Conservation (phyloP, 2,329 filamentous ascomycete species). For the Hirsutella rhossiliensis region DNA sequence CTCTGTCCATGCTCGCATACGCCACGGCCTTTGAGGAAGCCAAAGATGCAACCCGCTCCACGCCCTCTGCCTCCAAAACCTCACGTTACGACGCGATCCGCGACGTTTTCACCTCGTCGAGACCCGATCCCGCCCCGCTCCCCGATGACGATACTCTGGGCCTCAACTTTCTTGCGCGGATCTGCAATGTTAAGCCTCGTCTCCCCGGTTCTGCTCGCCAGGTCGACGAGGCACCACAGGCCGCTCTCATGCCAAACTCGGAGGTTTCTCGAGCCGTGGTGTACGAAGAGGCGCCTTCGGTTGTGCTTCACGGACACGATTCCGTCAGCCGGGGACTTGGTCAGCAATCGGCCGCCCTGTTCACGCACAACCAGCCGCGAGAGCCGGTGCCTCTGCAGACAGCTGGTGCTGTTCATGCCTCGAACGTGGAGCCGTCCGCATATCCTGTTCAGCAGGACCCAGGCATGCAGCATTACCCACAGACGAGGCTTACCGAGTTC, state of each 20-base stretch:
- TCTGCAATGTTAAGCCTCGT: conserved; percentile 19
- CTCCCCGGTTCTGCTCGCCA: conserved; percentile 8
- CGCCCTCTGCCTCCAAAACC: conserved; percentile 15
- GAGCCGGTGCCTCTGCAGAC: conserved; percentile 10
- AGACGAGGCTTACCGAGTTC: conserved; percentile 14
- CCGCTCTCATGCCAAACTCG: neutral
- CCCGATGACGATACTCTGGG: conserved; percentile 11
- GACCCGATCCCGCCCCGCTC: conserved; percentile 15
- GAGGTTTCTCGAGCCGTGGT: neutral
- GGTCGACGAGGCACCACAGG: conserved; percentile 11
- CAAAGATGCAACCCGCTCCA: conserved; percentile 13
- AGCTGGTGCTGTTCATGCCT: conserved; percentile 10
- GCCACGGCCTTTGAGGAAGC: conserved; percentile 19
- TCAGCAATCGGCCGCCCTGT: neutral
- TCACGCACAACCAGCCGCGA: neutral
- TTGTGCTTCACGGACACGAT: neutral
- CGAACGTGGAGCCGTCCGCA: conserved; percentile 2
- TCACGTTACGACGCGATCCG: conserved; percentile 25
- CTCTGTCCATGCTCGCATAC: conserved; percentile 17
- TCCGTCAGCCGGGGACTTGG: neutral
- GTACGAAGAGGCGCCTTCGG: neutral
- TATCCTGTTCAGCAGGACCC: conserved; percentile 4
- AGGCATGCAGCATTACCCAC: neutral
- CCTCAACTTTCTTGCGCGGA: conserved; percentile 21
- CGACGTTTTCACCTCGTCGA: conserved; percentile 28